Evolutionary conservation across 2,329 filamentous ascomycete genomes (phyloP).

Genomic region (Hypoxylon sp.): DNA sequence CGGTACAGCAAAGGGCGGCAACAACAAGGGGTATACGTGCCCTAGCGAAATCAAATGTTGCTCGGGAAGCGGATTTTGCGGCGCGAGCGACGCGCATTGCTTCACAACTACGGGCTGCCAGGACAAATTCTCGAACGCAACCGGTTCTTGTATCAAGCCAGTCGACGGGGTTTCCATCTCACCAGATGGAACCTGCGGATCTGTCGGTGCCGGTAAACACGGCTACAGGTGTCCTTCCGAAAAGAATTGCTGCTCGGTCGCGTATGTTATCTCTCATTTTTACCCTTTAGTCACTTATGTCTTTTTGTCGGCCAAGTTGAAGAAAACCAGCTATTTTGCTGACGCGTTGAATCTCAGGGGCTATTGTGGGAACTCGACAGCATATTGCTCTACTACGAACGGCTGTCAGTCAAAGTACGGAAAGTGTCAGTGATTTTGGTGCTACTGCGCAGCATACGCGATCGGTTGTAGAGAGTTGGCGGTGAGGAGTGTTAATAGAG

Average conservation of each 20-base stretch:
- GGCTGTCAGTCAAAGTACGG: constrained; percentile 53
- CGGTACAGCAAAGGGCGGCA: constrained; percentile 46
- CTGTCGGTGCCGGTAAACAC: constrained; percentile 47
- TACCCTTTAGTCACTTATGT: neutral
- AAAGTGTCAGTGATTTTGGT: constrained; percentile 40
- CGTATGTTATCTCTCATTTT: constrained; percentile 45
- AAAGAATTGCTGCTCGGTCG: constrained; percentile 50
- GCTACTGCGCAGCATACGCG: neutral
- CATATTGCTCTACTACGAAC: constrained; percentile 48
- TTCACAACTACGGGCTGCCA: constrained; percentile 53
- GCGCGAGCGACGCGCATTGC: constrained; percentile 51
- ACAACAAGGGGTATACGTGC: constrained; percentile 53
- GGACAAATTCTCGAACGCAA: constrained; percentile 50
- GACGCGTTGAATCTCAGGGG: constrained; percentile 44
- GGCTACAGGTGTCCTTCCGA: constrained; percentile 52
- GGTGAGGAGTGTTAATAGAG: neutral
- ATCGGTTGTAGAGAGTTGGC: neutral
- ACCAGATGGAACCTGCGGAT: constrained; percentile 54
- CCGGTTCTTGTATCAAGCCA: constrained; percentile 49
- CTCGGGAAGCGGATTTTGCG: constrained; percentile 53
- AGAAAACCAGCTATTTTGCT: constrained; percentile 5
- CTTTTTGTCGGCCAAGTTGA: neutral
- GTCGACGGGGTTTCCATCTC: constrained; percentile 50
- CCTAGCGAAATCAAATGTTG: constrained; percentile 51
- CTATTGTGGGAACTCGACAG: constrained; percentile 52